Evolutionary conservation across 805 yeast genomes (phyloP).

Genomic region (Metschnikowia picachoensis): DNA sequence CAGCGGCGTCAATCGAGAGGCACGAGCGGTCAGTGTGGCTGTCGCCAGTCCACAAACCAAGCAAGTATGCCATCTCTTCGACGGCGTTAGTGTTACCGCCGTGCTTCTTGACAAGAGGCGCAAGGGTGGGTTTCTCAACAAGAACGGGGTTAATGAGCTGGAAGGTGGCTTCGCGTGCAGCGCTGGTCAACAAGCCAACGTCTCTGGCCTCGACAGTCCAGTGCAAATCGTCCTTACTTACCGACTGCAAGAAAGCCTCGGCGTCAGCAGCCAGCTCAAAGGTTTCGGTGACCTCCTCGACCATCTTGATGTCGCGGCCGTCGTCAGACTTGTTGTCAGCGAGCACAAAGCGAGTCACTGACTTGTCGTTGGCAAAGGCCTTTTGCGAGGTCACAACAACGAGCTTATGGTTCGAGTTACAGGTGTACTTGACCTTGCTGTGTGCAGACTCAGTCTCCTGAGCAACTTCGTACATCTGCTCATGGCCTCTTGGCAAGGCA

Average conservation of each 20-base stretch:
- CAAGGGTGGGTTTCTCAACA: conserved; percentile 7
- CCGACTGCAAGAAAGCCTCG: background rate
- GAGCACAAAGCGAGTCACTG: background rate
- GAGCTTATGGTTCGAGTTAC: conserved; percentile 8
- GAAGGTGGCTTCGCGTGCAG: conserved; percentile 4
- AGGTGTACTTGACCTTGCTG: background rate
- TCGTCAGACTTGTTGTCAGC: background rate
- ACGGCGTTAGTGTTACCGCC: conserved; percentile 1
- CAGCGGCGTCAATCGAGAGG: background rate
- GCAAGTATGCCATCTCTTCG: conserved; percentile 6
- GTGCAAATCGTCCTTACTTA: background rate
- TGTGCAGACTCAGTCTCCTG: background rate
- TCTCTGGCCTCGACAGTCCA: conserved; percentile 9
- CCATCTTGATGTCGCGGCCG: conserved; percentile 3
- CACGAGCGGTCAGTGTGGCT: background rate
- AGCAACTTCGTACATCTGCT: conserved; percentile 7
- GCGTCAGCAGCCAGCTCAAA: background rate
- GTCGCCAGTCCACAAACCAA: conserved; percentile 4
- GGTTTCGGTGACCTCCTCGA: background rate
- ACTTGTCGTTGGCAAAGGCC: background rate
- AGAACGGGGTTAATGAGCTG: conserved; percentile 8
- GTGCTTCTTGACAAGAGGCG: conserved; percentile 1
- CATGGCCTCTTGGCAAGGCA: conserved; percentile 5
- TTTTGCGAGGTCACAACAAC: conserved; percentile 3
- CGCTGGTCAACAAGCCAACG: background rate